Conservation (phyloP, 2,329 filamentous ascomycete genomes). For the Ascomycota sp. region DNA sequence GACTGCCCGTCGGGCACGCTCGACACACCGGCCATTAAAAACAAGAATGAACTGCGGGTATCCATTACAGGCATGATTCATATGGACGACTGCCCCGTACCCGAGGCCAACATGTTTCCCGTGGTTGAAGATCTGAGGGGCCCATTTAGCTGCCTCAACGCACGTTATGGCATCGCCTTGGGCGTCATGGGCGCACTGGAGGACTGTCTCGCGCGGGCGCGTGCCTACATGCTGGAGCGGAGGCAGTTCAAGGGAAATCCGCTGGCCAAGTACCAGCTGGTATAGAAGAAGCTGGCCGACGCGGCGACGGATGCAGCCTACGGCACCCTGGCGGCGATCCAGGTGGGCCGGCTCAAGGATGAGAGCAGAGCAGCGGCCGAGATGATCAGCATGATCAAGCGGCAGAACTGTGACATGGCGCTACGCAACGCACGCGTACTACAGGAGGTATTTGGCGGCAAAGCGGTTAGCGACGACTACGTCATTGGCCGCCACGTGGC, state of each 20-base stretch:
- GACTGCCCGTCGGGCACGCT: conserved; percentile 74
- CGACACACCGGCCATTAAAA: conserved; percentile 77
- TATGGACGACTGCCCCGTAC: conserved; percentile 74
- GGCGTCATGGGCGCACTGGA: conserved; percentile 88
- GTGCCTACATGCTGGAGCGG: conserved; percentile 76
- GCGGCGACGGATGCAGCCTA: conserved; percentile 79
- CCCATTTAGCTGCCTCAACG: conserved; percentile 84
- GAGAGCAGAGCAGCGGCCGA: conserved; percentile 73
- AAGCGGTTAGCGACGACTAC: conserved; percentile 96
- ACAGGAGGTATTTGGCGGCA: conserved; percentile 93
- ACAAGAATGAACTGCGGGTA: conserved; percentile 86
- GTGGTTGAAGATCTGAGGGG: conserved; percentile 70
- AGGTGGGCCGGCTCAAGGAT: conserved; percentile 86
- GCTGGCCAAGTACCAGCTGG: conserved; percentile 83
- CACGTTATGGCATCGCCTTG: conserved; percentile 81
- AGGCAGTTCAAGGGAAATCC: conserved; percentile 95
- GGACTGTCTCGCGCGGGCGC: conserved; percentile 64
- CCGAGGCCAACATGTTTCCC: conserved; percentile 84
- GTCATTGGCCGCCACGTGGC: conserved; percentile 85
- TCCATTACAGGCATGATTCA: conserved; percentile 97
- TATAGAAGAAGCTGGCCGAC: conserved; percentile 95
- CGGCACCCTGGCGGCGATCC: conserved; percentile 72
- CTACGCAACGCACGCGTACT: conserved; percentile 58
- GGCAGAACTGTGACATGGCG: conserved; percentile 89
- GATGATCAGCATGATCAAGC: conserved; percentile 94